These are phyloP conservation scores for Phlyctochytrium arcticum DNA, from an alignment of 192 early-diverging fungal species.

Conservation along the genomic window DNA sequence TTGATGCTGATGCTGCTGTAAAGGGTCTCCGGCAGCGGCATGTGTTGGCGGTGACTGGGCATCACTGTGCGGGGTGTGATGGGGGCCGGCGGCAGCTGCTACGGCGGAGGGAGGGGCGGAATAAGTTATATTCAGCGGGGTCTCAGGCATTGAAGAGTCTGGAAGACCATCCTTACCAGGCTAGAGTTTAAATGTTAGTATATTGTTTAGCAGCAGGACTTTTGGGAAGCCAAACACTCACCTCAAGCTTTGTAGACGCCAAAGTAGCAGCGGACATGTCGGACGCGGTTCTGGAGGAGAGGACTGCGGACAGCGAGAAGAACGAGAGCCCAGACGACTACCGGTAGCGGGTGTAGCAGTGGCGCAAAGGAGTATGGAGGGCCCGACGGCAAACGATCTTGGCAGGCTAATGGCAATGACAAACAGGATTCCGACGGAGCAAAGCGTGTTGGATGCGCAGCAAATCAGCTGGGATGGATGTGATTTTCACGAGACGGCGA, in stretches of 20 bases:
- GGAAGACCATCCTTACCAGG: neutral
- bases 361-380: neutral
- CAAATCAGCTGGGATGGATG: neutral
- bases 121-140: neutral
- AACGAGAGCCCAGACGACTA: neutral
- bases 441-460: too few species aligned
- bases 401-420: too few species aligned
- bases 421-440: too few species aligned
- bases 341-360: neutral
- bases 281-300: neutral
- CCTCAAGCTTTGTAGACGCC: neutral
- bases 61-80: too few species aligned
- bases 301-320: neutral
- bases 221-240: neutral
- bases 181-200: neutral
- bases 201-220: neutral
- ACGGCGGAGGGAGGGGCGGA: neutral
- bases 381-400: too few species aligned
- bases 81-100: neutral
- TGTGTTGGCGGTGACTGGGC: neutral
- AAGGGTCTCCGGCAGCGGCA: neutral
- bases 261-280: neutral
- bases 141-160: neutral
- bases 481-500: neutral
- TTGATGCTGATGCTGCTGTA: constrained; percentile 9